Evolutionary conservation across 1,284 basidiomycete genomes (phyloP), one percentile per base, ranked within the genome.

Genomic region (Rhodotorula sp.): DNA sequence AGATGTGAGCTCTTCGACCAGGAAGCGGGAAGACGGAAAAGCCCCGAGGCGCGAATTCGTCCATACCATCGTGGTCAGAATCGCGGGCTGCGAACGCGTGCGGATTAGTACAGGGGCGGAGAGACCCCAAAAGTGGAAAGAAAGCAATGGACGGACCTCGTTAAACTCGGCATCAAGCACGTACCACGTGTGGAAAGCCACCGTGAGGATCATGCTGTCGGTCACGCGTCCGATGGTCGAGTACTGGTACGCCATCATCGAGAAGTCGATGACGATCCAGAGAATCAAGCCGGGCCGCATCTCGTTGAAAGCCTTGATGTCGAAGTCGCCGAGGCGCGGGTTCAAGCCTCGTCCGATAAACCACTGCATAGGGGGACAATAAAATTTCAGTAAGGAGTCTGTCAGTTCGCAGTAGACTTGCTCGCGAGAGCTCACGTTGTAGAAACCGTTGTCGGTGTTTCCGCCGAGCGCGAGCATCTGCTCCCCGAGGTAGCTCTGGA

Each of bases 301-400:
- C 79, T 97, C 94, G 79, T 83, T 98, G 87, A 99, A 99, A 0
- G 90, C 91, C 82, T 99, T 99, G 86, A 99, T 86, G 80, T 99
- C 97, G 71, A 98, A 91, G 19, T 86, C 87, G 55, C 91, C 90
- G 69, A 93, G 87, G 47, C 84, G 81, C 57, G 97, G 95, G 83
- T 99, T 99, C 64, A 99, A 85, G 79, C 95, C 92, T 66, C 97
- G 90, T 43, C 97, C 97, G 76, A 99, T 95, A 84, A 89, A 99
- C 85, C 93, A 99, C 93, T 97, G 78, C n/a, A 64, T 23, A 16
- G 12, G 10, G 43, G 38, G 8, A 23, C 45, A 5, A 34, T 18
- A 28, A 10, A 19, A 19, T n/a, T 19, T 47, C 58, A 47, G 43
- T 10, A n/a, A 55, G 60, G 14, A 43, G 38, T 43, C 38, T 43